phyloP scores from a whole-genome alignment of 2,329 filamentous ascomycete species.

The Aspergillus piperis region DNA sequence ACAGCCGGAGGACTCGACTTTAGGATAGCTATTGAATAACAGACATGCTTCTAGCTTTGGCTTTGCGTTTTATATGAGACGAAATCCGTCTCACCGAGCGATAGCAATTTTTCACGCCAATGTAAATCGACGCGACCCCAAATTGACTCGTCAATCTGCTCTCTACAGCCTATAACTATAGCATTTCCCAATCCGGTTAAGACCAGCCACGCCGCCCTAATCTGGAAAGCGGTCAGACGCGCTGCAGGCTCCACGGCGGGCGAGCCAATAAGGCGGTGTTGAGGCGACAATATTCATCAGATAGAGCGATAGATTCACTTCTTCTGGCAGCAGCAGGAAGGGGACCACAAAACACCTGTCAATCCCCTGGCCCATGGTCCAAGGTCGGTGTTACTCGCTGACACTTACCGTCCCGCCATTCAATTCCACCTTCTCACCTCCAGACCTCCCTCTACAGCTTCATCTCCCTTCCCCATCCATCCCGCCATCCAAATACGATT shows the following conservation, averaged over 20 bases:
- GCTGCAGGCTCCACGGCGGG: conserved; percentile 1
- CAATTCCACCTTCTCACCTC: not conserved
- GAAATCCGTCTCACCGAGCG: not conserved
- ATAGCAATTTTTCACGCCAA: too few species aligned
- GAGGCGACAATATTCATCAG: not conserved
- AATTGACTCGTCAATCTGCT: too few species aligned
- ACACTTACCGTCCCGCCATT: not conserved
- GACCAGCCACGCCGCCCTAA: not conserved
- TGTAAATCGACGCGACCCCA: too few species aligned
- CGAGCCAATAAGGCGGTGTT: not conserved
- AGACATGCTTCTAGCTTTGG: not conserved
- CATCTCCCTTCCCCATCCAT: not conserved
- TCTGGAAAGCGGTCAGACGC: conserved; percentile 8
- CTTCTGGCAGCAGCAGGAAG: not conserved
- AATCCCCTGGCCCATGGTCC: not conserved
- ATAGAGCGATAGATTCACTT: conserved; percentile 6
- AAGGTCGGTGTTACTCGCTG: not conserved
- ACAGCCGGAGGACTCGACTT: not conserved
- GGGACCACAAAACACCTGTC: not conserved
- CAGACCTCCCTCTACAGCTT: not conserved
- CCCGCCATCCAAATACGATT: not conserved
- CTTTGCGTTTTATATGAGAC: not conserved
- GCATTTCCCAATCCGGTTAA: not conserved
- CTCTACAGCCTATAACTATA: not conserved
- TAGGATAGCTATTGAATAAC: not conserved